Evolutionary conservation across 2,329 filamentous ascomycete species (phyloP).

Genomic region (Fusarium aywerte): DNA sequence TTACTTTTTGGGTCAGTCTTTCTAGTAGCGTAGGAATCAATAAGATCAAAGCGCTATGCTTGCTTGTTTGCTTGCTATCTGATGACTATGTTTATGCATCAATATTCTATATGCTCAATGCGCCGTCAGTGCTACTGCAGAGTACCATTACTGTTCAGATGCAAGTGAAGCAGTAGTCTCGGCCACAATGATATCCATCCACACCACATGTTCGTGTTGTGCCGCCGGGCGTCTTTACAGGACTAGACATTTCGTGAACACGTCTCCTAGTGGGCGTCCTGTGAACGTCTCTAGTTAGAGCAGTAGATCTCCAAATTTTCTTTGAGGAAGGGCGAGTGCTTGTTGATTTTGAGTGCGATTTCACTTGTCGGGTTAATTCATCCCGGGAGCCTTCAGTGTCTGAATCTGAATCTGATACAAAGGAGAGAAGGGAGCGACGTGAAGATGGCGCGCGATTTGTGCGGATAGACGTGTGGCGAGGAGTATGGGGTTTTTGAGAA

Average conservation of each 20-base stretch:
- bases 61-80: conserved; percentile 16
- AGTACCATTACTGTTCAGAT: conserved; percentile 44
- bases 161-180: conserved; percentile 71
- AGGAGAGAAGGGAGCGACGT: conserved; percentile 55
- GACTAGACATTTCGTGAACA: conserved; percentile 34
- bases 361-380: conserved; percentile 41
- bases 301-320: conserved; percentile 47
- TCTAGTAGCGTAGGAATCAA: conserved; percentile 45
- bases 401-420: conserved; percentile 56
- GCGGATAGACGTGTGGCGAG: conserved; percentile 40
- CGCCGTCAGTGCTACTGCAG: neutral
- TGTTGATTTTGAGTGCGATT: conserved; percentile 31
- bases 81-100: neutral
- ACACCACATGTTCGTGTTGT: conserved; percentile 64
- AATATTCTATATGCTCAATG: neutral
- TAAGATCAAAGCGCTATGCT: conserved; percentile 31
- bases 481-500: conserved; percentile 45
- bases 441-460: conserved; percentile 47
- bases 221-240: conserved; percentile 61
- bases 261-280: conserved; percentile 45
- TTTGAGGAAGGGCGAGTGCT: conserved; percentile 29
- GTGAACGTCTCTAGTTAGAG: conserved; percentile 46
- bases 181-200: conserved; percentile 65
- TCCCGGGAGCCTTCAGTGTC: conserved; percentile 55
- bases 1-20: conserved; percentile 39